Base-by-base conservation (phyloP, 306 rosid species). In the Vicia faba region DNA sequence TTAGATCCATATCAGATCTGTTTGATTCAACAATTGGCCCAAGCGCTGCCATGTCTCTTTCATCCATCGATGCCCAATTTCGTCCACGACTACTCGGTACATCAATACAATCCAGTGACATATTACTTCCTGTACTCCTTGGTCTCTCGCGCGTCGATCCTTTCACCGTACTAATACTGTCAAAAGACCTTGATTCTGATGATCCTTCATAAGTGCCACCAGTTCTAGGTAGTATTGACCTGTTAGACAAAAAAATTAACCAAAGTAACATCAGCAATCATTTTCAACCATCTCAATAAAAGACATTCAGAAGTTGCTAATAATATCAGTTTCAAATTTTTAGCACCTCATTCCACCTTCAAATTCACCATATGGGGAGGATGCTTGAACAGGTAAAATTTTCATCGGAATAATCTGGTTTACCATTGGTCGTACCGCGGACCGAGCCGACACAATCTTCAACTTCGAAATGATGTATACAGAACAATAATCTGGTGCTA, bases 381-480 rank as follows among this genome's bases (percentile, higher is more conserved):
- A 31, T 78, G 68, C 79, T 16, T 6, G 74, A 26, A 76, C 7
- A 14, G 77, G 19, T 16, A 72, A 38, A 13, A 74, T 82, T 70
- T 75, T 90, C 46, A 91, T 84, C 33, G 85, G 82, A 5, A 38
- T 15, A 10, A 48, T 72, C n/a, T 71, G 33, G 23, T 87, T 88
- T 25, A 77, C 65, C 60, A 78, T 70, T 2, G 88, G 75, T 49
- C 97, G 85, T 15, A 55, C 70, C 0, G 99, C 96, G n/a, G 89
- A 70, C 72, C 88, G 73, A 33, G 85, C 80, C 5, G 87, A 74
- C 20, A 85, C 53, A 76, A 85, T 65, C 89, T 95, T 95, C 82
- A 90, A 88, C 66, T 95, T 95, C 0, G 93, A 87, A 70, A 95
- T 86, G 15, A 95, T 80, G 39, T 86, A 88, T 5, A 95, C 99